Evolutionary conservation across 345 rosid genomes (phyloP).

Genomic region (Isatis tinctoria): DNA sequence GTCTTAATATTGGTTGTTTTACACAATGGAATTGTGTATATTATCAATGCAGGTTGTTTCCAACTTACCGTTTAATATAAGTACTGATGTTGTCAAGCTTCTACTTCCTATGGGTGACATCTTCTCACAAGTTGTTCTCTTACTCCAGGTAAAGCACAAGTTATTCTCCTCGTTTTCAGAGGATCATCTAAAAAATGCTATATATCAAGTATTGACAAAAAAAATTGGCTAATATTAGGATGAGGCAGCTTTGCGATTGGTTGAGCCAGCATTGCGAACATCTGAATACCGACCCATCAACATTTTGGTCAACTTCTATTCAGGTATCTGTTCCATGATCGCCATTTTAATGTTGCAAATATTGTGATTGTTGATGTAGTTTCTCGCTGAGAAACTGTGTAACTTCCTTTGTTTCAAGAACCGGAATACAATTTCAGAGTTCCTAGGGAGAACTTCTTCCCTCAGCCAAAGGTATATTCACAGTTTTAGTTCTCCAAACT

Average conservation of each 20-base stretch:
- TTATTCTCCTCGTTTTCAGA: neutral
- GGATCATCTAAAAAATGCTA: neutral
- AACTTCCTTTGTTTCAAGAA: slow-evolving; percentile 46
- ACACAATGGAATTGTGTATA: neutral
- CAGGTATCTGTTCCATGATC: slow-evolving; percentile 43
- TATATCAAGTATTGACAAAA: neutral
- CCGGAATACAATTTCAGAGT: slow-evolving; percentile 74
- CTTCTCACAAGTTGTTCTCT: slow-evolving; percentile 81
- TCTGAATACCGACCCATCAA: slow-evolving; percentile 80
- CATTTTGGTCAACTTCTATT: slow-evolving; percentile 69
- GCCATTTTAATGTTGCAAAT: neutral
- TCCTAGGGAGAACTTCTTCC: slow-evolving; percentile 80
- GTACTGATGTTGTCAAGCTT: slow-evolving; percentile 74
- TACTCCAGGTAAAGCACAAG: slow-evolving; percentile 61
- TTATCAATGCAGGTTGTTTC: slow-evolving; percentile 65
- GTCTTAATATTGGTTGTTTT: neutral
- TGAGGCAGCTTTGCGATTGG: slow-evolving; percentile 75
- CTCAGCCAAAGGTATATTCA: slow-evolving; percentile 77
- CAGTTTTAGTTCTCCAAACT: slow-evolving; percentile 1
- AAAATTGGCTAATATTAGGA: slow-evolving; percentile 44
- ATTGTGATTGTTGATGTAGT: neutral
- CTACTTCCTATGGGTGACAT: slow-evolving; percentile 95
- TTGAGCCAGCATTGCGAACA: slow-evolving; percentile 53
- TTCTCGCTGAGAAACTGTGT: neutral
- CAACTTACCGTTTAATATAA: slow-evolving; percentile 84